A percentile compares a stretch with the other conserved stretches of the same genome.
Evolutionary conservation across 768 basidiomycete genomes (phyloP).

Genomic region (Trametes maxima): DNA sequence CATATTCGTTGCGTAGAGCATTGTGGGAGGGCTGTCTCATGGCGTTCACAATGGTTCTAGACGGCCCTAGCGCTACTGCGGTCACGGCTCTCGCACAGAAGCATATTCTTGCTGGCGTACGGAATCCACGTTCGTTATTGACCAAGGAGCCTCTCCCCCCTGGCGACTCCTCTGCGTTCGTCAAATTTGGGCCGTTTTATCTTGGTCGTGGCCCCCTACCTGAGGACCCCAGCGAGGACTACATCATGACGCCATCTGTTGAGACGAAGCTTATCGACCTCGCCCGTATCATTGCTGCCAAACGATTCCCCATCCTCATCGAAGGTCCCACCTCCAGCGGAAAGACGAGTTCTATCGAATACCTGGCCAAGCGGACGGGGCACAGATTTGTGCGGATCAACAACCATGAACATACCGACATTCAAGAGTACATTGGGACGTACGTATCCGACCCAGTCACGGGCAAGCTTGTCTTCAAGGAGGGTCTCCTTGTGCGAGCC

Average conservation of each 20-base stretch:
- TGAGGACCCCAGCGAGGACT: slow-evolving; percentile 69
- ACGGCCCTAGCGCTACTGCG: slow-evolving; percentile 63
- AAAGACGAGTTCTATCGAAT: slow-evolving; percentile 97
- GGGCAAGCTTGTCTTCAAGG: slow-evolving; percentile 93
- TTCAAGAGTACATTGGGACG: slow-evolving; percentile 97
- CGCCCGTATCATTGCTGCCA: slow-evolving; percentile 86
- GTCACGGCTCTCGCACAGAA: slow-evolving; percentile 73
- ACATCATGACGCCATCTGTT: slow-evolving; percentile 95
- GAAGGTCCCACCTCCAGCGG: slow-evolving; percentile 98
- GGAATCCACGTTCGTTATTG: slow-evolving; percentile 77
- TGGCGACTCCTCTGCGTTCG: slow-evolving; percentile 52
- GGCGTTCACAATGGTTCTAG: slow-evolving; percentile 97
- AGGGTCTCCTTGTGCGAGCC: slow-evolving; percentile 91
- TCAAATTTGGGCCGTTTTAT: slow-evolving; percentile 92
- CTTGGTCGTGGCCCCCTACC: slow-evolving; percentile 75
- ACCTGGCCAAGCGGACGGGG: slow-evolving; percentile 88
- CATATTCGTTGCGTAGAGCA: slow-evolving; percentile 81
- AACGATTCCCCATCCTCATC: slow-evolving; percentile 91
- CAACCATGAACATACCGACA: slow-evolving; percentile 99
- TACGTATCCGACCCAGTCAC: slow-evolving; percentile 92
- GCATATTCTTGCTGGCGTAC: slow-evolving; percentile 76
- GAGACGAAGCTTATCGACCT: slow-evolving; percentile 92
- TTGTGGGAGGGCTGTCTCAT: slow-evolving; percentile 97
- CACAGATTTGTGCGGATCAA: slow-evolving; percentile 98
- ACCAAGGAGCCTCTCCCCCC: slow-evolving; percentile 66